Percentiles rank a stretch among this genome's conserved stretches.
Evolutionary conservation across 2,329 filamentous ascomycete genomes (phyloP).

Genomic region (Fonsecaea nubica): DNA sequence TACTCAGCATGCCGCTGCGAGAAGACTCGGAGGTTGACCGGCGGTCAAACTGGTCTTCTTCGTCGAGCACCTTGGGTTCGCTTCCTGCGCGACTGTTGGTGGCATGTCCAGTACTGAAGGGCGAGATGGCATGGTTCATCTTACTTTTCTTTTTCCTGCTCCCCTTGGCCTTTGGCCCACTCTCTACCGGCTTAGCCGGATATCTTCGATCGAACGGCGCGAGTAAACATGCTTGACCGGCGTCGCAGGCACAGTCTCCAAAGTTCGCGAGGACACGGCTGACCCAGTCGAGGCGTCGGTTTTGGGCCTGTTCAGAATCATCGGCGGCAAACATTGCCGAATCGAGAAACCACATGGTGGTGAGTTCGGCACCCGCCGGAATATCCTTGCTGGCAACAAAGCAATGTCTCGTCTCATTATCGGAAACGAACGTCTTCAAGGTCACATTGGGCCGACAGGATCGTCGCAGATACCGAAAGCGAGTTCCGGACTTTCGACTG

Average conservation of each 20-base stretch:
- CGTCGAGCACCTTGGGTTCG: constrained; percentile 60
- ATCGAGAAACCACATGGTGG: constrained; percentile 57
- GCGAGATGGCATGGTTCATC: constrained; percentile 57
- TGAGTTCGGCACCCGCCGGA: constrained; percentile 58
- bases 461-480: constrained; percentile 84
- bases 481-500: constrained; percentile 83
- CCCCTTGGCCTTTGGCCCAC: constrained; percentile 50
- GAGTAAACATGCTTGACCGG: constrained; percentile 48
- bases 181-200: constrained; percentile 45
- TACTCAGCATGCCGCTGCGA: constrained; percentile 63
- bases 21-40: constrained; percentile 65
- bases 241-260: constrained; percentile 57
- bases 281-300: constrained; percentile 51
- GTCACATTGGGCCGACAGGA: constrained; percentile 91
- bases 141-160: constrained; percentile 59
- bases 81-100: constrained; percentile 67
- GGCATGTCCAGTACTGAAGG: constrained; percentile 59
- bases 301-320: constrained; percentile 36
- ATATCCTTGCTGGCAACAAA: constrained; percentile 84
- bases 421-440: constrained; percentile 81
- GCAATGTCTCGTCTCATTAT: constrained; percentile 86
- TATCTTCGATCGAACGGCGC: constrained; percentile 53
- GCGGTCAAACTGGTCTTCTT: constrained; percentile 63
- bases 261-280: constrained; percentile 58
- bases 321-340: constrained; percentile 36